Conservation (phyloP, 352 stramenopile species). For the Pythium periplocum region DNA sequence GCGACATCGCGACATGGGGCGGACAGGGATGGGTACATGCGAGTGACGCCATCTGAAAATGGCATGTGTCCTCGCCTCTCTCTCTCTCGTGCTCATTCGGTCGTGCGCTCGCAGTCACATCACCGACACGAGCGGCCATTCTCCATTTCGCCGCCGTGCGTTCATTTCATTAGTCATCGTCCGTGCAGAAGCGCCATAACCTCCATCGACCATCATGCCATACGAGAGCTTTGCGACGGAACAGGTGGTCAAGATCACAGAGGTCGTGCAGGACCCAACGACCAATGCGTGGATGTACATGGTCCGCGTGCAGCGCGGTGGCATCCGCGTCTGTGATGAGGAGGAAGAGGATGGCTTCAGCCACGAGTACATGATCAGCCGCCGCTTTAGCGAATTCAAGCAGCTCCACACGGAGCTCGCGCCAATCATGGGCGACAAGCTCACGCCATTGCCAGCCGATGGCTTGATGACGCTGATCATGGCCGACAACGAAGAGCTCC, state of each 20-base stretch:
- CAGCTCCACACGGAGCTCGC: slow-evolving; percentile 49
- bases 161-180: slow-evolving; percentile 3
- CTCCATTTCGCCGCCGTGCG: too few relatives aligned
- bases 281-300: slow-evolving; percentile 70
- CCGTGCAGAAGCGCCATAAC: too few relatives aligned
- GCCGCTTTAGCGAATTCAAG: slow-evolving; percentile 77
- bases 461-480: slow-evolving; percentile 71
- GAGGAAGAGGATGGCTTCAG: slow-evolving; percentile 34
- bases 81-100: too few relatives aligned
- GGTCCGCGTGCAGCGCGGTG: slow-evolving; percentile 52
- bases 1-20: too few relatives aligned
- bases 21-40: too few relatives aligned
- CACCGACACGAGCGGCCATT: too few relatives aligned
- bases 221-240: slow-evolving; percentile 76
- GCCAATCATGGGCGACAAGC: slow-evolving; percentile 50
- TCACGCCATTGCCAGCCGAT: slow-evolving; percentile 59
- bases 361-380: slow-evolving; percentile 62
- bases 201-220: slow-evolving; percentile 27
- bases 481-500: slow-evolving; percentile 57
- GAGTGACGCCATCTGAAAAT: too few relatives aligned
- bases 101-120: too few relatives aligned
- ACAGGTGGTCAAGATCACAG: slow-evolving; percentile 57
- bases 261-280: slow-evolving; percentile 59
- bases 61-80: too few relatives aligned
- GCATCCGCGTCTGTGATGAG: slow-evolving; percentile 16